Evolutionary conservation across 108 stramenopile genomes (phyloP).

Genomic region (Cyclostephanos tholiformis): DNA sequence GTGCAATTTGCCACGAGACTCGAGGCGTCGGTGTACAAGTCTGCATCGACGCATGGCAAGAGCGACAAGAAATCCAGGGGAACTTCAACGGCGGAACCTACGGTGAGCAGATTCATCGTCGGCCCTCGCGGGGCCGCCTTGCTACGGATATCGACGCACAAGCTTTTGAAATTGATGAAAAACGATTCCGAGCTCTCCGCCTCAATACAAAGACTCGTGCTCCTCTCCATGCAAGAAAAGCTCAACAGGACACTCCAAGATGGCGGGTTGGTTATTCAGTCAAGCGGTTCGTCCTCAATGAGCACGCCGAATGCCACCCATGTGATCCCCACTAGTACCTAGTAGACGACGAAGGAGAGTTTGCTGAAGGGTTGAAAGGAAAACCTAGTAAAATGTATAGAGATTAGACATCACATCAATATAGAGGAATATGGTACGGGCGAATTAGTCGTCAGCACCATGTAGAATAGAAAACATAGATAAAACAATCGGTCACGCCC

Average conservation of each 20-base stretch:
- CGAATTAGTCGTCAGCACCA: too few species aligned
- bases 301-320: not conserved
- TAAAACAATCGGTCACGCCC: too few species aligned
- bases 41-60: not conserved
- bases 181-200: slow-evolving; percentile 41
- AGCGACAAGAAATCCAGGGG: not conserved
- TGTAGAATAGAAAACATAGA: too few species aligned
- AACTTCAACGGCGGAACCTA: not conserved
- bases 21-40: slow-evolving; percentile 24
- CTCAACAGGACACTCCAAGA: slow-evolving; percentile 16
- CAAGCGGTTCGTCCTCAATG: not conserved
- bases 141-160: slow-evolving; percentile 42
- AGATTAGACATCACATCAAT: too few species aligned
- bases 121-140: slow-evolving; percentile 37
- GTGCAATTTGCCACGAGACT: slow-evolving; percentile 36
- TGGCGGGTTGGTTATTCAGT: slow-evolving; percentile 11
- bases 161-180: slow-evolving; percentile 38
- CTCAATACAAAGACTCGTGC: slow-evolving; percentile 43
- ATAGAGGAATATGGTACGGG: too few species aligned
- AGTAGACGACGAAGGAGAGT: not conserved
- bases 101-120: not conserved
- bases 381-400: too few species aligned
- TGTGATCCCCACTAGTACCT: not conserved
- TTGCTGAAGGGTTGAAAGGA: too few species aligned
- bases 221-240: slow-evolving; percentile 48